Base-by-base conservation (phyloP, 352 stramenopile genomes). In the Aphanomyces stellatus region DNA sequence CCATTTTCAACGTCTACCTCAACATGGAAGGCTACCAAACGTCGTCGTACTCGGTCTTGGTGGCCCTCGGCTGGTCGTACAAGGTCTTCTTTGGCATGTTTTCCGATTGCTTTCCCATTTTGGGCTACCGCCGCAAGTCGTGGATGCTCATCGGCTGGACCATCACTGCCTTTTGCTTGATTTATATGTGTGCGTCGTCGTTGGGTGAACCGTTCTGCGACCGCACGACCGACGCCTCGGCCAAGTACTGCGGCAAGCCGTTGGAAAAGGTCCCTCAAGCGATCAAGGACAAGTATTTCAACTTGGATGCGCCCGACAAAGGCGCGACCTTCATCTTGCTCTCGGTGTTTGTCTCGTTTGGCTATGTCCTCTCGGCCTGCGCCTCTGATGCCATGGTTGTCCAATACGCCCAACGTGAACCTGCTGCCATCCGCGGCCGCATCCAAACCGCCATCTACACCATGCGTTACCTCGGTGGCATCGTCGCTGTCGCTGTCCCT, bases 141-240 rank as follows among this genome's bases (percentile, higher is more conserved):
- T 85, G 77, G 65, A 82, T 85, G 70, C 67, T 82, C 63, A 67
- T 85, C 48, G 77, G 77, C 41, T 85, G 77, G 77, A 53, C 56
- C 30, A 24, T 64, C 30, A 37, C 56, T 6, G 51, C 51, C 19
- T n/a, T 53, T 30, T 51, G 40, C 30, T 27, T 51, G 7, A 10
- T 22, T 6, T 10, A 51, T 30, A 51, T 64, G 40, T 37, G 15
- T 8, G 28, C 51, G n/a, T 48, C 51, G 51, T n/a, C 27, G 8
- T 59, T 59, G 22, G 51, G 51, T n/a, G 15, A 40, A 19, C 51
- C 51, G 10, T 59, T 25, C 28, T 59, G 51, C 51, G 31, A 59
- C 51, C 31, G 51, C 8, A 40, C 24, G 51, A 15, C 25, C 27
- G 25, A 40, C 10, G n/a, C n/a, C n/a, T n/a, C n/a, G n/a, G 11